A percentile compares a stretch with the other conserved stretches of the same genome.
phyloP scores from a whole-genome alignment of 164 flowering plant genomes.

The Tetracentron sinense region DNA sequence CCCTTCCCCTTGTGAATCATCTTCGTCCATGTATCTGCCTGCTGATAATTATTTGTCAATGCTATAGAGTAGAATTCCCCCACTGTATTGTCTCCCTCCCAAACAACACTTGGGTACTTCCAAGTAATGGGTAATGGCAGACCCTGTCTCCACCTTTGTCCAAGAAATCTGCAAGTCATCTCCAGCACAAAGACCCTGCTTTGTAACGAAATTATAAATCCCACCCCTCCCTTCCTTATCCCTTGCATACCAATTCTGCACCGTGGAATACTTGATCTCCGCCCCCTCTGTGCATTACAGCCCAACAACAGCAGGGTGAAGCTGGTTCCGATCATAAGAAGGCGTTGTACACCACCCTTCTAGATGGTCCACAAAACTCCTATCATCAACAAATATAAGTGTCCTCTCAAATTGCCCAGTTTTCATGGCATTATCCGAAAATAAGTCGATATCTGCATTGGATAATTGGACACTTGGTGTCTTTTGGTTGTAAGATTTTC shows the following conservation, averaged over 20 bases:
- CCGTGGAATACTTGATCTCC: conserved; percentile 88
- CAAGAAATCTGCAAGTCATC: conserved; percentile 82
- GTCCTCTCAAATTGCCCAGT: conserved; percentile 99
- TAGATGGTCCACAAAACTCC: conserved; percentile 82
- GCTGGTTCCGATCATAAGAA: conserved; percentile 80
- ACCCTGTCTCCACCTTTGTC: conserved; percentile 99
- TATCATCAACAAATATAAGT: conserved; percentile 80
- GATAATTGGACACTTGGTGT: conserved; percentile 79
- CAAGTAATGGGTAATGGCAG: conserved; percentile 98
- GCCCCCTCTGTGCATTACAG: conserved; percentile 75
- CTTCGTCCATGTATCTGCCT: conserved; percentile 97
- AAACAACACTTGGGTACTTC: conserved; percentile 96
- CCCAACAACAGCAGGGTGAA: conserved; percentile 99
- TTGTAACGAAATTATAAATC: conserved; percentile 90
- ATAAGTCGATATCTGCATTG: conserved; percentile 88
- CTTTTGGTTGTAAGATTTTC: no score
- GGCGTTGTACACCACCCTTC: conserved; percentile 98
- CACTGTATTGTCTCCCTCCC: conserved; percentile 85
- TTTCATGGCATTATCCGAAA: conserved; percentile 81
- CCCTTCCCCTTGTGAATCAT: conserved; percentile 97
- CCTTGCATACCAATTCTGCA: conserved; percentile 98
- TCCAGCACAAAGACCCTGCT: conserved; percentile 87
- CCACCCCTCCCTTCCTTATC: conserved; percentile 90
- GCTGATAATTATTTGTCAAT: conserved; percentile 86
- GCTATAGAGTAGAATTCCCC: conserved; percentile 98